Conservation (phyloP, 2,329 filamentous ascomycete genomes). For the Trichophyton verrucosum region DNA sequence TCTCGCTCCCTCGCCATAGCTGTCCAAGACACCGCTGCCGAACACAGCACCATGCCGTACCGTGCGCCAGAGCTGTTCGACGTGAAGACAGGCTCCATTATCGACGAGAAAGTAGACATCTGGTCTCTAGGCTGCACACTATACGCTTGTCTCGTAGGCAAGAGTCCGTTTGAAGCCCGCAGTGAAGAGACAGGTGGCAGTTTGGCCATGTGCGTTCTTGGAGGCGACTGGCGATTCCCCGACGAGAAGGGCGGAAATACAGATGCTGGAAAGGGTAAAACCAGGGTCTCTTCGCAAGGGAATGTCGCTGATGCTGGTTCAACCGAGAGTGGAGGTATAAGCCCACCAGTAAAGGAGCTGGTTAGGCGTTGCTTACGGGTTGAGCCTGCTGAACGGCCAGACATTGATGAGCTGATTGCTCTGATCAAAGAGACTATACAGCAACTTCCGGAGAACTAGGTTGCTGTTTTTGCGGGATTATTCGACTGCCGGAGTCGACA, state of each 20-base stretch:
- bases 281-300: slow-evolving; percentile 17
- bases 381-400: slow-evolving; percentile 75
- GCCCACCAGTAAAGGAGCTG: slow-evolving; percentile 71
- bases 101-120: slow-evolving; percentile 95
- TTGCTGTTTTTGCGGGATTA: neutral
- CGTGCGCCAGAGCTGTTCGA: slow-evolving; percentile 96
- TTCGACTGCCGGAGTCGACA: neutral
- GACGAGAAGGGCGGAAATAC: slow-evolving; percentile 59
- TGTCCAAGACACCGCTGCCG: slow-evolving; percentile 85
- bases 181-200: slow-evolving; percentile 93
- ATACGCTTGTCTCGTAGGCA: slow-evolving; percentile 90
- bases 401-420: slow-evolving; percentile 69
- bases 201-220: slow-evolving; percentile 79
- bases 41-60: slow-evolving; percentile 98
- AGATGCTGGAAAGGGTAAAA: slow-evolving; percentile 38
- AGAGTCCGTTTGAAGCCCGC: slow-evolving; percentile 90
- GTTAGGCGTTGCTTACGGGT: slow-evolving; percentile 77
- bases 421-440: slow-evolving; percentile 64
- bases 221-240: slow-evolving; percentile 93
- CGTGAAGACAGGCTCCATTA: slow-evolving; percentile 79
- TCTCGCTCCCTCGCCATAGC: slow-evolving; percentile 81
- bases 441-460: slow-evolving; percentile 10
- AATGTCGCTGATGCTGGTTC: slow-evolving; percentile 15
- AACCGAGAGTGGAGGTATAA: slow-evolving; percentile 40
- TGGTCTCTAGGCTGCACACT: slow-evolving; percentile 97